A percentile compares a stretch with the other conserved stretches of the same genome.
phyloP scores from a whole-genome alignment of 768 basidiomycete species.

The Paxillus rubicundulus region DNA sequence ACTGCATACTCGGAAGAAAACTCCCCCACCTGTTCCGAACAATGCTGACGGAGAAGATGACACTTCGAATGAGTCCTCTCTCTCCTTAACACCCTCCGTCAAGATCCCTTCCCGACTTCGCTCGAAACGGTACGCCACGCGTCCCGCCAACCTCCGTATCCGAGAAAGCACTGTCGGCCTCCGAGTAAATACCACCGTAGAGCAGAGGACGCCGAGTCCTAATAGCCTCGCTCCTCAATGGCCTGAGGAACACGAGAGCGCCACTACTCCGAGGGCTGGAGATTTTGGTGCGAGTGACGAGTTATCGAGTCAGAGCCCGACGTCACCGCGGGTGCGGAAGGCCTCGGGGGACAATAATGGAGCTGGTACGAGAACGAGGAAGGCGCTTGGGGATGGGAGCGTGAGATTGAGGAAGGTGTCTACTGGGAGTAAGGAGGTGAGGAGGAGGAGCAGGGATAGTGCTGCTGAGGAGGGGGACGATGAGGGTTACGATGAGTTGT shows the following conservation, averaged over 20 bases:
- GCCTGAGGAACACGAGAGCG: slow-evolving; percentile 49
- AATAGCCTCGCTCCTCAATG: slow-evolving; percentile 52
- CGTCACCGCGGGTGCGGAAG: slow-evolving; percentile 29
- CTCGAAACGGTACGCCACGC: slow-evolving; percentile 47
- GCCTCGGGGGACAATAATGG: slow-evolving; percentile 19
- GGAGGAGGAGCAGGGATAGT: slow-evolving; percentile 48
- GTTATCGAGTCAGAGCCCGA: slow-evolving; percentile 27
- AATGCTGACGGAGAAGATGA: slow-evolving; percentile 29
- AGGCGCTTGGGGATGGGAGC: slow-evolving; percentile 34
- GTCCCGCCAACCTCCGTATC: slow-evolving; percentile 49
- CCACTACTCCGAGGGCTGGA: slow-evolving; percentile 56
- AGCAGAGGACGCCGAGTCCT: slow-evolving; percentile 41
- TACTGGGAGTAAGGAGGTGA: slow-evolving; percentile 38
- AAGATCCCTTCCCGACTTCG: slow-evolving; percentile 44
- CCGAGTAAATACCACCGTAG: slow-evolving; percentile 13
- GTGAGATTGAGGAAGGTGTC: slow-evolving; percentile 47
- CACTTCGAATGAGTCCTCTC: slow-evolving; percentile 45
- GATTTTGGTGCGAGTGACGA: slow-evolving; percentile 41
- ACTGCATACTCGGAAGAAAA: slow-evolving; percentile 39
- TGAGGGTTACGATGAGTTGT: slow-evolving; percentile 67
- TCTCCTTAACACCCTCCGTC: slow-evolving; percentile 33
- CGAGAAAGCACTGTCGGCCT: slow-evolving; percentile 28
- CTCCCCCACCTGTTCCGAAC: slow-evolving; percentile 27
- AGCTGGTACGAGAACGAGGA: slow-evolving; percentile 34
- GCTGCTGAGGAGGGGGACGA: slow-evolving; percentile 78